Evolutionary conservation across 2,329 filamentous ascomycete species (phyloP).

Genomic region (Stemphylium beticola): DNA sequence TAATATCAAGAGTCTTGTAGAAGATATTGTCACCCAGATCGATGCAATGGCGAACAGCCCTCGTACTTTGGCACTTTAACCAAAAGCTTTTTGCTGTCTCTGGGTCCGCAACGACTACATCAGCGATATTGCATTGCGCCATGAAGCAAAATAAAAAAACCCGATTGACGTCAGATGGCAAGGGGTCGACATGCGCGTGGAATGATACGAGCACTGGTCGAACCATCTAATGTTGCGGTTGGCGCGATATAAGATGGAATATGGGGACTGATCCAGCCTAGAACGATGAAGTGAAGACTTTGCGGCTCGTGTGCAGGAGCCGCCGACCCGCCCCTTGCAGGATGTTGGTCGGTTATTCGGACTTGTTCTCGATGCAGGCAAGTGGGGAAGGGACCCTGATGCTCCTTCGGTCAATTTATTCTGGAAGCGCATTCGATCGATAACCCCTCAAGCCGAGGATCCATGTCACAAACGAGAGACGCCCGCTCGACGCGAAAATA

Average conservation of each 20-base stretch:
- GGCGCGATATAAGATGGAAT: not conserved
- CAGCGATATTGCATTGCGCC: too few relatives aligned
- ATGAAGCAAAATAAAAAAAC: too few relatives aligned
- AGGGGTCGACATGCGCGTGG: not conserved
- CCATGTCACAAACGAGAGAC: not conserved
- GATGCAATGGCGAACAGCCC: too few relatives aligned
- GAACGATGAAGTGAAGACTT: not conserved
- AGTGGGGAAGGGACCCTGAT: not conserved
- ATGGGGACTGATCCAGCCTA: not conserved
- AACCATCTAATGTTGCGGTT: not conserved
- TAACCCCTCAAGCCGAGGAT: not conserved
- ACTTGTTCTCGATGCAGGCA: not conserved
- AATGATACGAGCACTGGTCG: not conserved
- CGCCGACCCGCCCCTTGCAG: slow-evolving; percentile 5
- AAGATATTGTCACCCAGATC: too few relatives aligned
- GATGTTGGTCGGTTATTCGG: not conserved
- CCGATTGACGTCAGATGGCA: not conserved
- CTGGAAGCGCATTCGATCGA: not conserved
- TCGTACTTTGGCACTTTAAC: too few relatives aligned
- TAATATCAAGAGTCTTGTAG: not conserved
- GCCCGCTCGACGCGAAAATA: not conserved
- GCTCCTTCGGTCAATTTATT: not conserved
- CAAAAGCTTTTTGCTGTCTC: too few relatives aligned
- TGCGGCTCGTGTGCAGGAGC: slow-evolving; percentile 1
- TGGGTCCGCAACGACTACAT: too few relatives aligned